A percentile compares a stretch with the other conserved stretches of the same genome.
phyloP scores from a whole-genome alignment of 2,329 filamentous ascomycete genomes.

The Chrysosphaeria jannelii region DNA sequence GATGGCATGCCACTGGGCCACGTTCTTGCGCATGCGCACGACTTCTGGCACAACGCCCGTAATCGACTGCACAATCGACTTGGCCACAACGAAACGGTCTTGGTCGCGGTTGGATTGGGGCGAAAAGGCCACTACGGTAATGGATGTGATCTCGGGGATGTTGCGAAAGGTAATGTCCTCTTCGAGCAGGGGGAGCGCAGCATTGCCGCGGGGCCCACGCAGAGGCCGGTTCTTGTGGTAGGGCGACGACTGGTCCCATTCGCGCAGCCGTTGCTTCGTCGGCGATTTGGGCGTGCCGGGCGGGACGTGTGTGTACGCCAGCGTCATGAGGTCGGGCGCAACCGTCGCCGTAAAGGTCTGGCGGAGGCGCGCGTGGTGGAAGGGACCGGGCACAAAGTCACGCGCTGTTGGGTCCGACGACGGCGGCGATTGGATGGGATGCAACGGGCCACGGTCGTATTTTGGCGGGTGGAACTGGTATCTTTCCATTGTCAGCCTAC shows the following conservation, averaged over 20 bases:
- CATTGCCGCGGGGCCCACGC: slow-evolving; percentile 59
- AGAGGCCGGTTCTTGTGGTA: slow-evolving; percentile 81
- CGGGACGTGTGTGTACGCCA: slow-evolving; percentile 63
- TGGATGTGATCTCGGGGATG: slow-evolving; percentile 49
- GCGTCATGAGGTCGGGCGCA: slow-evolving; percentile 60
- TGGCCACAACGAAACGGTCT: slow-evolving; percentile 49
- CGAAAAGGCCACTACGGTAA: slow-evolving; percentile 53
- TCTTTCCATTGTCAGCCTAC: slow-evolving; percentile 14
- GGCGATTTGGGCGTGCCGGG: slow-evolving; percentile 33
- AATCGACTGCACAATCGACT: slow-evolving; percentile 62
- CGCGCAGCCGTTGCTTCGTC: slow-evolving; percentile 35
- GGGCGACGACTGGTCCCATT: slow-evolving; percentile 72
- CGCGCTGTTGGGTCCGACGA: slow-evolving; percentile 67
- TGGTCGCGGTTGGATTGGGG: slow-evolving; percentile 41
- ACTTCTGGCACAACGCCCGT: slow-evolving; percentile 44
- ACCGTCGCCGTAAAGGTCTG: slow-evolving; percentile 77
- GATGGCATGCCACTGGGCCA: slow-evolving; percentile 45
- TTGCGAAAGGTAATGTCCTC: slow-evolving; percentile 52
- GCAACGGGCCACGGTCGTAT: slow-evolving; percentile 77
- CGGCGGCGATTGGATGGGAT: slow-evolving; percentile 73
- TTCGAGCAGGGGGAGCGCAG: slow-evolving; percentile 41
- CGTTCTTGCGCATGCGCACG: slow-evolving; percentile 37
- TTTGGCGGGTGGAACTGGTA: slow-evolving; percentile 88
- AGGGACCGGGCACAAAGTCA: slow-evolving; percentile 70
- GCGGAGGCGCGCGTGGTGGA: slow-evolving; percentile 58